phyloP scores from a whole-genome alignment of 257 asterid genomes.

The Primulina tabacum region DNA sequence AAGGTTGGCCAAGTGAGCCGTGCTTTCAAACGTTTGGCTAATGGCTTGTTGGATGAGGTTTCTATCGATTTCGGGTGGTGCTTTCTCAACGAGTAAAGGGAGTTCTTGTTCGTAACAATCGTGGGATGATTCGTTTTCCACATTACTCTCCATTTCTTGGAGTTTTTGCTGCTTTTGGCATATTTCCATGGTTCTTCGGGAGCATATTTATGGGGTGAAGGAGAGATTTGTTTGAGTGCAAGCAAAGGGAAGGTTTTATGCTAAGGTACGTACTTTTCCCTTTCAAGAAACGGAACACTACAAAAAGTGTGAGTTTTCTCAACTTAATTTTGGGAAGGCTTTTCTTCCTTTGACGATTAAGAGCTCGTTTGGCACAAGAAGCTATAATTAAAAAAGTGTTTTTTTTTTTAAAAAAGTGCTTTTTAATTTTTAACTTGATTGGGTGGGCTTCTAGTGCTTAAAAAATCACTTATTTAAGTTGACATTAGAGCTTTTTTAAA shows the following conservation, averaged over 20 bases:
- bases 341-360: too few species aligned
- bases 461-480: too few species aligned
- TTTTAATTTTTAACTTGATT: too few species aligned
- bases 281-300: conserved; percentile 50
- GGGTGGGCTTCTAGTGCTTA: too few species aligned
- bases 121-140: conserved; percentile 34
- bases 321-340: too few species aligned
- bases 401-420: too few species aligned
- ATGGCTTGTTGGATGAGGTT: conserved; percentile 76
- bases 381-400: too few species aligned
- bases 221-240: conserved; percentile 34
- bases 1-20: conserved; percentile 84
- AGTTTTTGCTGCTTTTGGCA: background rate
- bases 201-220: conserved; percentile 30
- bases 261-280: conserved; percentile 28
- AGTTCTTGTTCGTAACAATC: conserved; percentile 35
- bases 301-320: background rate
- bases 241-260: conserved; percentile 28
- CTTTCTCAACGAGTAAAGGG: conserved; percentile 46
- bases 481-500: too few species aligned
- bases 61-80: conserved; percentile 54
- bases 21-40: conserved; percentile 88
- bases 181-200: background rate
- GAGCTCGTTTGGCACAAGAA: too few species aligned
- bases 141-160: conserved; percentile 50